Evolutionary conservation across 331 rosid species (phyloP).

Genomic region (Prunus yedoensis): DNA sequence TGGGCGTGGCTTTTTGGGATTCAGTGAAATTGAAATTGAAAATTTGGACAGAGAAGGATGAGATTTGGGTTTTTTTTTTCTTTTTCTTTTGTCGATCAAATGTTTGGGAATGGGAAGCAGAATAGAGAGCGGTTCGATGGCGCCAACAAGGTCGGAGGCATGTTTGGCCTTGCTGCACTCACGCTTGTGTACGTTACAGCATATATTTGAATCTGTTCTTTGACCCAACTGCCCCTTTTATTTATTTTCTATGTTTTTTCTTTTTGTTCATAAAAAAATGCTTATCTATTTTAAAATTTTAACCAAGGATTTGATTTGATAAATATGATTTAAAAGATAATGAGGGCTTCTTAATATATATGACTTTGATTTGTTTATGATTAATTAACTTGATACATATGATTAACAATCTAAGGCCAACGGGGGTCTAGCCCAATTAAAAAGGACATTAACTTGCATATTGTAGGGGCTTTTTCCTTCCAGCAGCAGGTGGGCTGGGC

Average conservation of each 20-base stretch:
- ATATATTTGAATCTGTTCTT: slow-evolving; percentile 1
- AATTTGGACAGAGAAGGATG: slow-evolving; percentile 5
- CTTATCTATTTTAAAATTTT: too few relatives aligned
- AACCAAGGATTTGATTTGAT: too few relatives aligned
- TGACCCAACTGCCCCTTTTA: slow-evolving; percentile 2
- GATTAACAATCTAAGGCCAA: too few relatives aligned
- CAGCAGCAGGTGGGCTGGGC: too few relatives aligned
- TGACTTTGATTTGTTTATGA: too few relatives aligned
- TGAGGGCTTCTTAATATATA: too few relatives aligned
- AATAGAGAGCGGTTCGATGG: slow-evolving; percentile 22
- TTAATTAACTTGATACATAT: too few relatives aligned
- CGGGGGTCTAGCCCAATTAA: too few relatives aligned
- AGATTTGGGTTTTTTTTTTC: neutral
- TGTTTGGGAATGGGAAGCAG: neutral
- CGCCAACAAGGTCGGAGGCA: slow-evolving; percentile 48
- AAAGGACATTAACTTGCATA: too few relatives aligned
- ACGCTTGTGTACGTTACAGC: slow-evolving; percentile 11
- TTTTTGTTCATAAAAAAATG: neutral
- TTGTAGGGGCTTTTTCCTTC: too few relatives aligned
- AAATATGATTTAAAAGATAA: too few relatives aligned
- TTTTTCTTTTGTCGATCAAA: neutral
- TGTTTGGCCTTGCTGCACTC: slow-evolving; percentile 24
- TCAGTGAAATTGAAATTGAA: slow-evolving; percentile 17
- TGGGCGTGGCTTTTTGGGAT: neutral
- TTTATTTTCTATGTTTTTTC: neutral